Evolutionary conservation across 1,284 basidiomycete species (phyloP).

Genomic region (Trametes versicolor): DNA sequence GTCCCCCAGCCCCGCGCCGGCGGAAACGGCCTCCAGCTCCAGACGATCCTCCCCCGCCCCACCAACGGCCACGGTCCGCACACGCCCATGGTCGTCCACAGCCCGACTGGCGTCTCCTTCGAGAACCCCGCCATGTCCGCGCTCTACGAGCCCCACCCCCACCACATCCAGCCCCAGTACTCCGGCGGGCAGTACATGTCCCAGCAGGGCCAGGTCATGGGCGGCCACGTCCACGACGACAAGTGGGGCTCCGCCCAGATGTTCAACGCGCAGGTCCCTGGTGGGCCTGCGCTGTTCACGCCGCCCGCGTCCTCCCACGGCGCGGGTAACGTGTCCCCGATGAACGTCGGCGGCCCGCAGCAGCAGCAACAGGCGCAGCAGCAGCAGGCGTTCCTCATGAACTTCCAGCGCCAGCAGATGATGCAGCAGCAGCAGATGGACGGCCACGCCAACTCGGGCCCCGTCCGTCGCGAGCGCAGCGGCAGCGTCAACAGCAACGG

Average conservation of each 20-base stretch:
- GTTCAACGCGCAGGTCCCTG: slow-evolving; percentile 43
- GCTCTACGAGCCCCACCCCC: slow-evolving; percentile 47
- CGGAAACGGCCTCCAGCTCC: slow-evolving; percentile 39
- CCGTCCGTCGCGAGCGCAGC: slow-evolving; percentile 48
- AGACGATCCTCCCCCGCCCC: slow-evolving; percentile 45
- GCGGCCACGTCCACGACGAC: slow-evolving; percentile 32
- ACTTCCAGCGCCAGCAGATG: slow-evolving; percentile 47
- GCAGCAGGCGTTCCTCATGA: slow-evolving; percentile 45
- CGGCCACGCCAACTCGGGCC: slow-evolving; percentile 49
- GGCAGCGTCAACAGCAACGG: slow-evolving; percentile 50
- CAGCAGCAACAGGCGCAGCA: slow-evolving; percentile 43
- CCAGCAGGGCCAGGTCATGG: slow-evolving; percentile 33
- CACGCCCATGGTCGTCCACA: slow-evolving; percentile 48
- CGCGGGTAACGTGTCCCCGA: slow-evolving; percentile 20
- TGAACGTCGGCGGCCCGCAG: slow-evolving; percentile 29
- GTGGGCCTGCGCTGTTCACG: slow-evolving; percentile 46
- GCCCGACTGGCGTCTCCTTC: slow-evolving; percentile 44
- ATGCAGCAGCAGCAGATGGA: slow-evolving; percentile 50
- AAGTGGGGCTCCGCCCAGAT: slow-evolving; percentile 41
- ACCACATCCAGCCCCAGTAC: slow-evolving; percentile 38
- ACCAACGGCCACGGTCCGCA: slow-evolving; percentile 30
- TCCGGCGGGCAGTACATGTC: slow-evolving; percentile 36
- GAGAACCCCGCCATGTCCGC: slow-evolving; percentile 50
- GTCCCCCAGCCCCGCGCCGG: slow-evolving; percentile 32
- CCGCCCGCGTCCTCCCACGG: slow-evolving; percentile 47